Conservation (phyloP, 345 rosid species). For the Gossypium longicalyx region DNA sequence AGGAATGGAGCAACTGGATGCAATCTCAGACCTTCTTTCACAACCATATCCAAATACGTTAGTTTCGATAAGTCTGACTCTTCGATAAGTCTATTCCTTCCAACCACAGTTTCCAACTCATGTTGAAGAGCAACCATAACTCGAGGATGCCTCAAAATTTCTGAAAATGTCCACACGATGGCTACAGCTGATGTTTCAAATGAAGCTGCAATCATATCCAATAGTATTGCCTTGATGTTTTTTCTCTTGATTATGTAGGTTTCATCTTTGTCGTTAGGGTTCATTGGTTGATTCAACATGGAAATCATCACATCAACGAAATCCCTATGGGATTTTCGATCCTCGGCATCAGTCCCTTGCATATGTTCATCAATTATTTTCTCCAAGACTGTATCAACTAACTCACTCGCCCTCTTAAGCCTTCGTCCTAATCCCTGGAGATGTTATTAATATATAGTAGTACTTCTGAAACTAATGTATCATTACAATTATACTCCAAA, state of each 20-base stretch:
- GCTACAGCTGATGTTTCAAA: constrained; percentile 15
- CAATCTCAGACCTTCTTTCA: not conserved
- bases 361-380: constrained; percentile 11
- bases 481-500: not conserved
- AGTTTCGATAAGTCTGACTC: constrained; percentile 14
- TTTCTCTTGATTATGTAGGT: constrained; percentile 8
- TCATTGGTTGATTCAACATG: constrained; percentile 1
- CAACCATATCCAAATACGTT: constrained; percentile 2
- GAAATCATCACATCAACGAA: constrained; percentile 22
- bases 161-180: constrained; percentile 29
- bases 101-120: constrained; percentile 20
- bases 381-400: constrained; percentile 16
- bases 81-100: constrained; percentile 16
- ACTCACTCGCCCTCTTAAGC: constrained; percentile 1
- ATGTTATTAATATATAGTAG: not conserved
- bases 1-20: constrained; percentile 11
- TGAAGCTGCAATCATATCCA: constrained; percentile 23
- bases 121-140: constrained; percentile 18
- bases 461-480: too few species aligned
- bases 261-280: not conserved
- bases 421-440: constrained; percentile 17
- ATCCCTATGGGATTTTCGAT: not conserved
- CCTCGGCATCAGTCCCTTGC: not conserved
- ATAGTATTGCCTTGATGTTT: constrained; percentile 22
- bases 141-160: constrained; percentile 23